phyloP scores from a whole-genome alignment of 208 protist genomes.

The Phytomonas sp. region DNA sequence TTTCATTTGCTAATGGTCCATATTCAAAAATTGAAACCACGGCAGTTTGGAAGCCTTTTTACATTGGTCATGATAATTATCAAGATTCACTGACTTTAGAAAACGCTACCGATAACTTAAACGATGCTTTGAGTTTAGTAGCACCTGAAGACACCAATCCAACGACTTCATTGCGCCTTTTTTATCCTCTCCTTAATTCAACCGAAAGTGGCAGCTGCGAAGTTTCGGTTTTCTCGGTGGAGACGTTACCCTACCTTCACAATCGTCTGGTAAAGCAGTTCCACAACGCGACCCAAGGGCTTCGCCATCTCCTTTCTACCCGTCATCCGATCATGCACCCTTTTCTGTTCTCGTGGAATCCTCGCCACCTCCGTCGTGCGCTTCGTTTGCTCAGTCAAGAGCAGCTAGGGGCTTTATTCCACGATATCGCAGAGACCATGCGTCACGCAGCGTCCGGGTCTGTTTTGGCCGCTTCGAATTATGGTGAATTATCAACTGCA shows the following conservation, averaged over 20 bases:
- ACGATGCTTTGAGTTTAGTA: conserved; percentile 3
- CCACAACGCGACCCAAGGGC: conserved; percentile 63
- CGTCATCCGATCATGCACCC: not conserved
- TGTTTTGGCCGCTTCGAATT: conserved; percentile 13
- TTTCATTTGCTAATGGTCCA: conserved; percentile 16
- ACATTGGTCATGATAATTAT: conserved; percentile 1
- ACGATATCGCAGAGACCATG: conserved; percentile 15
- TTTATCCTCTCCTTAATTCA: conserved; percentile 2
- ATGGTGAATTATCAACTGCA: conserved; percentile 30
- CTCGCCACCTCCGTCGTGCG: conserved; percentile 54
- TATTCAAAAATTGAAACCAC: conserved; percentile 5
- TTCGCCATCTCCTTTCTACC: conserved; percentile 25
- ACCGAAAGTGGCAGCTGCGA: conserved; percentile 4
- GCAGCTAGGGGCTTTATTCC: conserved; percentile 23
- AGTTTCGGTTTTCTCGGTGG: conserved; percentile 49
- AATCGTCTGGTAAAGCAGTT: conserved; percentile 74
- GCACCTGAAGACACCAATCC: conserved; percentile 1
- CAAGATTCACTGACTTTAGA: not conserved
- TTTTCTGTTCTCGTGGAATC: conserved; percentile 59
- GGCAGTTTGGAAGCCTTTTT: conserved; percentile 6
- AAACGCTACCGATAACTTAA: conserved; percentile 4
- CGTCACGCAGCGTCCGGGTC: not conserved
- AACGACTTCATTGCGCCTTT: not conserved
- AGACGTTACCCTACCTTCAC: conserved; percentile 52
- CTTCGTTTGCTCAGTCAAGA: conserved; percentile 35